Percentiles rank a stretch among this genome's conserved stretches.
These are phyloP conservation scores for Globisporangium cystogenes DNA, from an alignment of 352 stramenopile genomes.

Conservation along the genomic window DNA sequence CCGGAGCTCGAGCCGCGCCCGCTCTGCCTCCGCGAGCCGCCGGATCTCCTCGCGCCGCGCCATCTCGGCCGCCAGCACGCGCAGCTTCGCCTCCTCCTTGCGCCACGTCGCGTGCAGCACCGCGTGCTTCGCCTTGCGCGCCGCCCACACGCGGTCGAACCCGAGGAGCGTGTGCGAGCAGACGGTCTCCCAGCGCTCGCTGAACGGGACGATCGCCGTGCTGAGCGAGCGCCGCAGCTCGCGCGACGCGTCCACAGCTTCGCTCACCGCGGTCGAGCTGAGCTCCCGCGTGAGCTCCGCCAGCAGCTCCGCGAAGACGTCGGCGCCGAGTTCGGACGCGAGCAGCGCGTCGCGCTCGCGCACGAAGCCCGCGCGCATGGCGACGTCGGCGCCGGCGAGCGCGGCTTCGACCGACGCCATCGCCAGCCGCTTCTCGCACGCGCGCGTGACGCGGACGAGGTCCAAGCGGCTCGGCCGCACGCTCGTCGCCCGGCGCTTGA, in stretches of 20 bases:
- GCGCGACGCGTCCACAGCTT: slow-evolving; percentile 9
- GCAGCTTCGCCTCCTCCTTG: slow-evolving; percentile 37
- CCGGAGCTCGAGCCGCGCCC: slow-evolving; percentile 25
- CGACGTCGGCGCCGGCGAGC: slow-evolving; percentile 26
- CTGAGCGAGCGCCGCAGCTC: slow-evolving; percentile 5
- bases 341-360: slow-evolving; percentile 26
- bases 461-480: slow-evolving; percentile 29
- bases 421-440: slow-evolving; percentile 55
- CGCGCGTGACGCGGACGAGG: slow-evolving; percentile 39
- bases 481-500: slow-evolving; percentile 17
- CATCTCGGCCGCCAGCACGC: slow-evolving; percentile 41
- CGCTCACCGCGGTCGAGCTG: slow-evolving; percentile 17
- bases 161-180: slow-evolving; percentile 10
- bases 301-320: slow-evolving; percentile 24
- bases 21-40: slow-evolving; percentile 45
- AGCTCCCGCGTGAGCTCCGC: slow-evolving; percentile 18
- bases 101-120: slow-evolving; percentile 34
- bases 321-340: slow-evolving; percentile 10
- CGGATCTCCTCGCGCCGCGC: slow-evolving; percentile 42
- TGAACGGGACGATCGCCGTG: slow-evolving; percentile 4
- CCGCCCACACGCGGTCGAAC: slow-evolving; percentile 40
- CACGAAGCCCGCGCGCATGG: slow-evolving; percentile 22
- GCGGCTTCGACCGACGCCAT: slow-evolving; percentile 50
- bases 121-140: slow-evolving; percentile 27
- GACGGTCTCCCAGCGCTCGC: slow-evolving; percentile 3